Percentiles rank a stretch among this genome's conserved stretches.
Conservation (phyloP, 345 rosid genomes). For the Corymbia maculata region DNA sequence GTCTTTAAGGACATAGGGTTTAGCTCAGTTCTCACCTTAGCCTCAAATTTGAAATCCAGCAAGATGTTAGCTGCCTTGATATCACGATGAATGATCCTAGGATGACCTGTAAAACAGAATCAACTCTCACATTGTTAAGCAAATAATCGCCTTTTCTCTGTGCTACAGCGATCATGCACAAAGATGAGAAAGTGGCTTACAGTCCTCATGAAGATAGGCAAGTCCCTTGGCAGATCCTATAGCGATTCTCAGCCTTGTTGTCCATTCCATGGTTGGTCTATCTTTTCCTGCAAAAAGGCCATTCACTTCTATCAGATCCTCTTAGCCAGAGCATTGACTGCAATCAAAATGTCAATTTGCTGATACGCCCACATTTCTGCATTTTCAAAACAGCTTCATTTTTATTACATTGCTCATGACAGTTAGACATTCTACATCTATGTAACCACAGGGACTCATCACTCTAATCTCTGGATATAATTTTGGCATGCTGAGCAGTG, state of each 20-base stretch:
- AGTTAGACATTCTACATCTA: neutral
- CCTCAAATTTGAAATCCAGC: conserved; percentile 77
- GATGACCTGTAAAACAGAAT: conserved; percentile 50
- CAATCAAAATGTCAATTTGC: neutral
- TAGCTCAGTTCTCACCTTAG: conserved; percentile 35
- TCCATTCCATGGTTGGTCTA: conserved; percentile 74
- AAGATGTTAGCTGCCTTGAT: conserved; percentile 86
- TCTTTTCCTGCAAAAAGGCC: conserved; percentile 41
- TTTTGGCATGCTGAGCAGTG: neutral
- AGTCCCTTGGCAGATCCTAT: conserved; percentile 91
- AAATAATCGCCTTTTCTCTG: neutral
- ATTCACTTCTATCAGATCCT: neutral
- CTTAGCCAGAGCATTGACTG: neutral
- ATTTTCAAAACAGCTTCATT: neutral
- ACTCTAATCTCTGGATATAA: neutral
- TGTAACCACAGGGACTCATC: neutral
- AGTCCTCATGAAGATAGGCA: conserved; percentile 96
- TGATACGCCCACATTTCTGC: neutral
- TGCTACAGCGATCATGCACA: neutral
- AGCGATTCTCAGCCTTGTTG: conserved; percentile 66
- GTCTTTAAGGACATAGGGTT: neutral
- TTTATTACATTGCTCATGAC: neutral
- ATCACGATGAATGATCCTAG: conserved; percentile 90
- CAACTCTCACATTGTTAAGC: neutral
- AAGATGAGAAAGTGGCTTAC: conserved; percentile 25